phyloP scores from a whole-genome alignment of 73 alveolate species.

The Durusdinium trenchii region DNA sequence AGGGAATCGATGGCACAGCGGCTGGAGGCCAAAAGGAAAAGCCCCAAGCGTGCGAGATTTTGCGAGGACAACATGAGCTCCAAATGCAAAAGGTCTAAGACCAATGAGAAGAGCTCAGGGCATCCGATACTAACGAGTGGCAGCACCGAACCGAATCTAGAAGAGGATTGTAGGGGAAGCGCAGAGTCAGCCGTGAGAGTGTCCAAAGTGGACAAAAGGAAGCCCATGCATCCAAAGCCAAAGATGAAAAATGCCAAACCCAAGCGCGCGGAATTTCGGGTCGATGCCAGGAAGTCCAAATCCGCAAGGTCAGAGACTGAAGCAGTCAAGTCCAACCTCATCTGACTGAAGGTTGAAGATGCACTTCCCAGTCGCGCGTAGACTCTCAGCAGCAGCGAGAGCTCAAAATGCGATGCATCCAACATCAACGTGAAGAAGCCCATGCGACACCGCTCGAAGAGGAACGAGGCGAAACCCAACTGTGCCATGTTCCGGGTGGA shows the following conservation, averaged over 20 bases:
- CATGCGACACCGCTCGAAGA: background rate
- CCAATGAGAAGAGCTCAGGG: background rate
- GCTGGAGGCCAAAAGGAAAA: background rate
- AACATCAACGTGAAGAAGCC: background rate
- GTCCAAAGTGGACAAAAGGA: background rate
- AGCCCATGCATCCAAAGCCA: background rate
- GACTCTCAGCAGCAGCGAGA: background rate
- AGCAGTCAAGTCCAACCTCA: background rate
- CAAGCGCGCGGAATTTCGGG: background rate
- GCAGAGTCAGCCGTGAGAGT: background rate
- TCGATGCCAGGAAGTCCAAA: background rate
- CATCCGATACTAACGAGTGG: background rate
- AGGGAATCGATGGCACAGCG: background rate
- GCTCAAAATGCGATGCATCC: background rate
- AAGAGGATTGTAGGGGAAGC: background rate
- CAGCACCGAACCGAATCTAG: background rate
- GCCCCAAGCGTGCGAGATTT: background rate
- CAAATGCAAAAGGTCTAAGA: constrained; percentile 11
- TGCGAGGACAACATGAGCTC: background rate
- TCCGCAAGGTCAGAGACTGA: background rate
- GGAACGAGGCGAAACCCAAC: background rate
- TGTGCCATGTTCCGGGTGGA: no score
- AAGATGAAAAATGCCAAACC: background rate
- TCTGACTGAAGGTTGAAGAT: background rate
- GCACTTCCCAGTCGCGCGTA: background rate